Percentiles rank a stretch among this genome's conserved stretches.
phyloP scores from a whole-genome alignment of 2,329 filamentous ascomycete species.

The Fusarium lyarnte region DNA sequence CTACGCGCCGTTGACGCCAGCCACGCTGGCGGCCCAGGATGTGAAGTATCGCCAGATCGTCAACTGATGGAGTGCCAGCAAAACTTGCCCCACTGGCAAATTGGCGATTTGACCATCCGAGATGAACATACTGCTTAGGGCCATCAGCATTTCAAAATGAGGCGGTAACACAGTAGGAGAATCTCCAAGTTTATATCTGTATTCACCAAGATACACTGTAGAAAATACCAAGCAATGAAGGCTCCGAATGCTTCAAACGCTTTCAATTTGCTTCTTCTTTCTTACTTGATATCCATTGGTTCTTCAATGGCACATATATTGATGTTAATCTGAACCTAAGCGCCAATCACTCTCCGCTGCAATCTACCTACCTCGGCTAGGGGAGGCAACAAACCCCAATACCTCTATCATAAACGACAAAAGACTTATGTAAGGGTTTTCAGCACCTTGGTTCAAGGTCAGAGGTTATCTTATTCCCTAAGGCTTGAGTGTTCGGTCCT shows the following conservation, averaged over 20 bases:
- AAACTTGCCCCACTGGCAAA: constrained; percentile 15
- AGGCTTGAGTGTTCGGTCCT: neutral
- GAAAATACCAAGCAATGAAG: neutral
- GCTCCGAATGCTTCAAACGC: neutral
- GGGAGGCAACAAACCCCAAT: neutral
- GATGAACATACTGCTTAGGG: constrained; percentile 15
- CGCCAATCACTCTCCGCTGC: neutral
- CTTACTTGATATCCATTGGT: neutral
- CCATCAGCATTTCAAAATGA: constrained; percentile 26
- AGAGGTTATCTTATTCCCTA: neutral
- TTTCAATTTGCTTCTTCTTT: neutral
- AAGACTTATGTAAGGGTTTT: neutral
- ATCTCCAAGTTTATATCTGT: neutral
- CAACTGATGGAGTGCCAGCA: constrained; percentile 19
- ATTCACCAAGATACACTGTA: neutral
- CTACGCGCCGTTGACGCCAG: constrained; percentile 24
- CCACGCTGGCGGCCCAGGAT: constrained; percentile 21
- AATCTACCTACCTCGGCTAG: neutral
- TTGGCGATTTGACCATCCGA: constrained; percentile 29
- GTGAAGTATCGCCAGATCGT: constrained; percentile 22
- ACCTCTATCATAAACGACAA: neutral
- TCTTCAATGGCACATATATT: neutral
- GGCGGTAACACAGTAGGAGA: neutral
- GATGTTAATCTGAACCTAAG: neutral
- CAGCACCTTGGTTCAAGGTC: neutral